Evolutionary conservation across 176 grass and related monocot species (phyloP), one percentile per base, ranked within the genome.

Genomic region (Otatea glauca): DNA sequence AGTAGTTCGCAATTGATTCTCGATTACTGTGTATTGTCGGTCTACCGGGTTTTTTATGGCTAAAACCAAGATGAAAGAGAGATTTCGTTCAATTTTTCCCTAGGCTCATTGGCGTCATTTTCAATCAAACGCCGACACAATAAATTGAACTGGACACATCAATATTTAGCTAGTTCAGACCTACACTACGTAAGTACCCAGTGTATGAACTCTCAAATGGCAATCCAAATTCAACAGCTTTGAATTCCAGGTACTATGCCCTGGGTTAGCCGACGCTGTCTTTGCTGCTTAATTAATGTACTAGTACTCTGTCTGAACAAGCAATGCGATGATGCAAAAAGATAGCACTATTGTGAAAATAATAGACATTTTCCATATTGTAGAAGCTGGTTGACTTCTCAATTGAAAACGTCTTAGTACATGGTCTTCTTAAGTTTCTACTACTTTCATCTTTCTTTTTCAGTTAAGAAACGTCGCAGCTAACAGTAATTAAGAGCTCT

Each of bases 281-380:
- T 29, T 25, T 50, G 55, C 67, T 35, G 75, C 75, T 72, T 58
- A 86, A 80, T 80, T 12, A 73, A 73, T 80, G 56, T 16, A 10
- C 53, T 49, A 65, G 14, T 85, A 13, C 44, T 55, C 53, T 55
- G 43, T 29, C 29, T 29, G 29, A 49, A 65, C 55, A 64, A 49
- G 54, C 75, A 72, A 51, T 0, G 0, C n/a, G 45, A 37, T 34
- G 23, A 42, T 20, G 60, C 7, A 65, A 44, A 42, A 42, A 49
- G 13, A 50, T 39, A 9, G 12, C 35, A 4, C 20, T 48, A 4
- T 7, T 38, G 20, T 12, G 24, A 65, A 65, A 27, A 15, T 1
- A 39, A 54, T 6, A 27, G 8, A 43, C 24, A 55, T 69, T 81
- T 81, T 5, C 24, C 11, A 63, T 3, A n/a, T n/a, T n/a, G 25